Base-by-base conservation (phyloP, 192 early-diverging fungal genomes). In the Coemansia biformis region DNA sequence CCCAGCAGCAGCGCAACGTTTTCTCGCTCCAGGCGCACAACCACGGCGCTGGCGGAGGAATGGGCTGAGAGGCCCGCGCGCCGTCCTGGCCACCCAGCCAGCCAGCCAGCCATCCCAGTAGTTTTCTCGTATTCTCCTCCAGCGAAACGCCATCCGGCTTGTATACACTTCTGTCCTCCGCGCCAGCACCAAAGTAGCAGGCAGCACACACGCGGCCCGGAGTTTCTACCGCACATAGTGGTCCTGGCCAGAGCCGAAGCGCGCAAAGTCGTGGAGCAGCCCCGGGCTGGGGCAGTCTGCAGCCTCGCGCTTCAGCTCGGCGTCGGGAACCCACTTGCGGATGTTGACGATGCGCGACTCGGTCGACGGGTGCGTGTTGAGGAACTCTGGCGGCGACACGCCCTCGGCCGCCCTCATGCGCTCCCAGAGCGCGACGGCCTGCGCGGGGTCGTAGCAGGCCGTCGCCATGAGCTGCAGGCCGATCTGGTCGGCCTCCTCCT, bases 401-500 rank as follows among this genome's bases (percentile, higher is more conserved):
- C 43, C 48, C 17, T 76, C 77, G 0, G 65, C 65, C 0, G 53
- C 46, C 38, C 82, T 76, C 92, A 94, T 98, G 9, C 90, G 65
- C 63, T 82, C 48, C 95, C 95, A 98, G 56, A 98, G 70, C 7
- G 63, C 62, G 0, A 84, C 71, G 16, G 91, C 89, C 50, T 86
- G 83, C 10, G 47, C 49, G 1, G 95, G 95, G 57, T 96, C 81
- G 60, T 86, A 98, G 59, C 95, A 98, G 21, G 95, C 95, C 44
- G 84, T 78, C 4, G 92, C 82, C 91, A 96, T 93, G 13, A 98
- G 69, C 37, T 78, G 46, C 29, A 98, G 64, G 0, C 92, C 92
- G 62, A 98, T 89, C 37, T 82, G 73, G 65, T 98, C 96, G 6
- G 96, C 96, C 62, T 98, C 96, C 19, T 75, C 79, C 71, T 98